Evolutionary conservation across 139 green algal genomes (phyloP), one percentile per base, ranked within the genome.

Genomic region (Nannochloris sp.): DNA sequence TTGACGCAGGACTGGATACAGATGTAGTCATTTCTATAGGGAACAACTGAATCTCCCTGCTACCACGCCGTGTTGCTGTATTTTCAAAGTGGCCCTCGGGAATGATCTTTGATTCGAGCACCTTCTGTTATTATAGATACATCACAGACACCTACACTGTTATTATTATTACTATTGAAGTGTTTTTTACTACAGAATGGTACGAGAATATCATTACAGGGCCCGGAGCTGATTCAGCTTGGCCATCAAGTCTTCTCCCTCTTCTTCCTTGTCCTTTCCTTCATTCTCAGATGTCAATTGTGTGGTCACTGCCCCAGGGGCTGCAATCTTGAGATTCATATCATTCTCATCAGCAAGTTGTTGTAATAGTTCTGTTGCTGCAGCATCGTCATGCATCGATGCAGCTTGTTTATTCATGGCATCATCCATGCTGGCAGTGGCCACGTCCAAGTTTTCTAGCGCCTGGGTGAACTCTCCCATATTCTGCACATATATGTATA

Each of bases 391-490:
- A 2, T 93, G 96, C 10, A 81, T 84, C 48, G 96, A 66, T 34
- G 74, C 78, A 14, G 86, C 86, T 75, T 94, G 88, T 49, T 83
- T 75, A 24, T 74, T 67, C 92, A 98, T 98, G 4, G 92, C 83
- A 44, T 85, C 69, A 50, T 96, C 84, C 55, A 99, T 81, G 57
- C 95, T 87, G 56, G 88, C 69, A 4, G 82, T 87, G 73, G 95
- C 86, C 62, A 98, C 84, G 68, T 99, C 92, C 61, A 99, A 81
- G 73, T 94, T 87, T 71, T 96, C 88, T 75, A 96, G 96, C 75
- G 97, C 88, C 66, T 74, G 76, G 77, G 98, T 94, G 70, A 99
- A 99, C 69, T 86, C 67, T 48, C 93, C 84, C 92, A 98, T 98
- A 21, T 82, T 97, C 56, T 79, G 16, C 12, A 72, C 46, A 21